These are phyloP conservation scores for Starmerella khaoyaiensis DNA, from an alignment of 805 yeast genomes.

Conservation along the genomic window DNA sequence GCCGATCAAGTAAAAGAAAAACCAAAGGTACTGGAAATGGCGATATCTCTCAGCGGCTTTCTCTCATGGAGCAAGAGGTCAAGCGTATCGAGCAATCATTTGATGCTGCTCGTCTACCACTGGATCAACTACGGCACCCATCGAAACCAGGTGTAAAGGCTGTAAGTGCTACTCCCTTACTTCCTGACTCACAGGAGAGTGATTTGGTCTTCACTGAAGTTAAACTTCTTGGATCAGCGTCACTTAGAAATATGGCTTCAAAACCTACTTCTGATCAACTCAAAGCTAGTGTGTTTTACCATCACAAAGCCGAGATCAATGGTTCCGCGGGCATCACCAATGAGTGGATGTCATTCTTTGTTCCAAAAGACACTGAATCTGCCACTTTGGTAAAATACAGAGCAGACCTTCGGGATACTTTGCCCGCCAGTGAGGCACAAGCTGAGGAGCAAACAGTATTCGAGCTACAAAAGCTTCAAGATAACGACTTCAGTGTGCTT, in stretches of 20 bases:
- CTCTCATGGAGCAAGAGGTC: conserved; percentile 52
- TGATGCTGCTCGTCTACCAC: conserved; percentile 39
- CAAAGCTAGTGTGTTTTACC: conserved; percentile 48
- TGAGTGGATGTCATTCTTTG: conserved; percentile 66
- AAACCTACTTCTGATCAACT: conserved; percentile 22
- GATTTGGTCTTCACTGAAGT: conserved; percentile 47
- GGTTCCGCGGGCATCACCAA: conserved; percentile 29
- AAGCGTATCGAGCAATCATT: conserved; percentile 68
- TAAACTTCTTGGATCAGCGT: conserved; percentile 36
- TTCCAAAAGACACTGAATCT: conserved; percentile 35
- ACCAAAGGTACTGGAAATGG: conserved; percentile 15
- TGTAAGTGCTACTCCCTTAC: conserved; percentile 60
- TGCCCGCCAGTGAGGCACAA: conserved; percentile 20
- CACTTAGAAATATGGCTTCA: conserved; percentile 23
- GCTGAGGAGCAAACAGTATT: conserved; percentile 28
- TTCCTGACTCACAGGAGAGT: conserved; percentile 85
- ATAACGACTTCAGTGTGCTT: conserved; percentile 48
- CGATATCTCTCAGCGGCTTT: conserved; percentile 16
- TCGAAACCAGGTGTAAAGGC: conserved; percentile 59
- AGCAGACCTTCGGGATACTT: conserved; percentile 34
- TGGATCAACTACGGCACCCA: conserved; percentile 56
- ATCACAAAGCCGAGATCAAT: conserved; percentile 24
- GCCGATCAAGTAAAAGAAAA: conserved; percentile 22
- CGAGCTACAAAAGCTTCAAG: conserved; percentile 54
- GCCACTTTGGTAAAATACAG: conserved; percentile 33